Percentiles rank a stretch among this genome's conserved stretches.
These are phyloP conservation scores for Pyropia haitanensis DNA, from an alignment of 23 red algal genomes.

Conservation along the genomic window DNA sequence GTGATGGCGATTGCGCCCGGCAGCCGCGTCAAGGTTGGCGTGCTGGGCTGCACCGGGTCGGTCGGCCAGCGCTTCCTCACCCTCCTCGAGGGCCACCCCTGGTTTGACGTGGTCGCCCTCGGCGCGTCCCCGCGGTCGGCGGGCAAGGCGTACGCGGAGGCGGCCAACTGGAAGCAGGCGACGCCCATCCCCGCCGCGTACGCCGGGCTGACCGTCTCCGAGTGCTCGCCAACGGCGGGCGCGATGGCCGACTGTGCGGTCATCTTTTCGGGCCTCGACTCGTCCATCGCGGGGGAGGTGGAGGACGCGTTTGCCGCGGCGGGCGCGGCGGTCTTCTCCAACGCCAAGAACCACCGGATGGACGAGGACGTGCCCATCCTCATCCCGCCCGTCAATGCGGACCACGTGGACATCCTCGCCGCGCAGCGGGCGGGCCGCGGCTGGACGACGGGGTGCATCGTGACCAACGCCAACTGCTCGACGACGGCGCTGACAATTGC, in stretches of 20 bases:
- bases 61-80: constrained; percentile 95
- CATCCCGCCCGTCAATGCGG: constrained; percentile 88
- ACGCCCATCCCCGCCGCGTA: constrained; percentile 66
- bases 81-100: constrained; percentile 89
- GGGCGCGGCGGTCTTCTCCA: constrained; percentile 90
- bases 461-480: constrained; percentile 97
- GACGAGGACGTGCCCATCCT: constrained; percentile 95
- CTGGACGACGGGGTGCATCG: constrained; percentile 53
- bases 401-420: constrained; percentile 67
- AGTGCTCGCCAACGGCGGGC: constrained; percentile 34
- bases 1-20: neutral
- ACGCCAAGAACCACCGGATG: constrained; percentile 95
- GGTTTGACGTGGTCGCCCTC: constrained; percentile 94
- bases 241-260: constrained; percentile 60
- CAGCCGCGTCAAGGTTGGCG: constrained; percentile 61
- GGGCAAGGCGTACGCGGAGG: constrained; percentile 68
- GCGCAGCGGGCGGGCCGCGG: constrained; percentile 33
- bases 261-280: constrained; percentile 84
- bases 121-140: constrained; percentile 84
- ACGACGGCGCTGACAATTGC: constrained; percentile 89
- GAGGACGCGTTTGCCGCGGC: constrained; percentile 75
- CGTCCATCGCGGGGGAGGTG: constrained; percentile 63
- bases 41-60: constrained; percentile 79
- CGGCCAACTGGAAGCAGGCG: constrained; percentile 87
- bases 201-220: constrained; percentile 52